phyloP scores from a whole-genome alignment of 805 yeast species.

The Starmerella vitae region DNA sequence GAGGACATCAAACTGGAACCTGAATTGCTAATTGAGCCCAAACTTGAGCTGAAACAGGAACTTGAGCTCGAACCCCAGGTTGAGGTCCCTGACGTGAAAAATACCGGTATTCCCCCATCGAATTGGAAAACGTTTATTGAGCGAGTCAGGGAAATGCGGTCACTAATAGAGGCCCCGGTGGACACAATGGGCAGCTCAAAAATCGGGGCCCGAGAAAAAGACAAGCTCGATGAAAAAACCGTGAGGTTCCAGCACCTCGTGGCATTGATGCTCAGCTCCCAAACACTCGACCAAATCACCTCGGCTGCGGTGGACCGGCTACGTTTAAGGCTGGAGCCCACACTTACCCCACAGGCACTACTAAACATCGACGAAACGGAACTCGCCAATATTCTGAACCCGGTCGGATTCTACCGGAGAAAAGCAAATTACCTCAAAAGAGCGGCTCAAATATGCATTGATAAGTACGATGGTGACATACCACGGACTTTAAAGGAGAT shows the following conservation, averaged over 20 bases:
- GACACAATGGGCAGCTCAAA: conserved; percentile 78
- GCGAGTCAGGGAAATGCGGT: conserved; percentile 49
- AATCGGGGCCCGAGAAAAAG: conserved; percentile 28
- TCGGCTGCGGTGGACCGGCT: conserved; percentile 54
- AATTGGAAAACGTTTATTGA: conserved; percentile 23
- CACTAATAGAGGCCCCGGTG: conserved; percentile 61
- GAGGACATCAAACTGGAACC: background rate
- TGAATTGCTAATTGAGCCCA: background rate
- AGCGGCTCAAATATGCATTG: conserved; percentile 41
- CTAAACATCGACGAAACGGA: conserved; percentile 32
- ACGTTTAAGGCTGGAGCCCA: conserved; percentile 36
- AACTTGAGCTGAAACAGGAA: background rate
- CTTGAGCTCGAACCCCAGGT: background rate
- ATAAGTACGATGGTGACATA: conserved; percentile 47
- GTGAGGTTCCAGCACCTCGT: conserved; percentile 62
- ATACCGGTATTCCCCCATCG: background rate
- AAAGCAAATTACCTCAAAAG: conserved; percentile 59
- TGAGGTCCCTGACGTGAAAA: background rate
- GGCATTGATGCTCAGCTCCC: conserved; percentile 77
- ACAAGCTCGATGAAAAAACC: conserved; percentile 19
- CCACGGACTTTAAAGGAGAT: conserved; percentile 59
- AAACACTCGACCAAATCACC: conserved; percentile 81
- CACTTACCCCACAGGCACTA: conserved; percentile 25
- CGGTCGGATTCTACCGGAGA: conserved; percentile 77
- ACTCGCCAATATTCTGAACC: conserved; percentile 52